Conservation (phyloP, 1,139 yeast species). For the Pichia norvegensis region DNA sequence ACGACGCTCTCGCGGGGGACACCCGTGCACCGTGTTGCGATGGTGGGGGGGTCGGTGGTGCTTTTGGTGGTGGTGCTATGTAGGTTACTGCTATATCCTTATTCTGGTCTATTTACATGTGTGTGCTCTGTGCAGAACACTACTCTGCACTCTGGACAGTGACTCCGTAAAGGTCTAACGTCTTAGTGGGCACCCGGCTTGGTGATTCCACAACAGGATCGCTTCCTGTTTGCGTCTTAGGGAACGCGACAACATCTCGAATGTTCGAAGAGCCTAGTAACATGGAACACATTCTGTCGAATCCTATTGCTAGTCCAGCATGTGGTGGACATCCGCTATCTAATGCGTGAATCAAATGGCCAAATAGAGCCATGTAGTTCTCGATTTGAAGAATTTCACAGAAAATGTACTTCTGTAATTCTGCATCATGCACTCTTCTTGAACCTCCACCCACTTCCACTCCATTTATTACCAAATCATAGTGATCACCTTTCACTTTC, state of each 20-base stretch:
- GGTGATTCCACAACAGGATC: slow-evolving; percentile 91
- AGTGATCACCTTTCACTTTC: slow-evolving; percentile 81
- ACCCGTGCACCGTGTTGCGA: not conserved
- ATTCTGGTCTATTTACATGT: too few species aligned
- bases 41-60: too few species aligned
- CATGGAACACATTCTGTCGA: slow-evolving; percentile 91
- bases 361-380: slow-evolving; percentile 61
- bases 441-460: slow-evolving; percentile 98
- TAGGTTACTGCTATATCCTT: too few species aligned
- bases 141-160: slow-evolving; percentile 1
- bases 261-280: slow-evolving; percentile 65
- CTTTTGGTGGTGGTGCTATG: too few species aligned
- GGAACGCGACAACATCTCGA: slow-evolving; percentile 92
- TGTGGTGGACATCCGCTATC: slow-evolving; percentile 97
- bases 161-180: slow-evolving; percentile 46
- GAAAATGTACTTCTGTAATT: slow-evolving; percentile 64
- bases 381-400: slow-evolving; percentile 44
- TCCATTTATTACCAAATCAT: slow-evolving; percentile 89
- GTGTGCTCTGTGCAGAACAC: too few species aligned
- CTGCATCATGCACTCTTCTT: slow-evolving; percentile 83
- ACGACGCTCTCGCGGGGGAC: not conserved
- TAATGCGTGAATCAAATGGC: slow-evolving; percentile 76
- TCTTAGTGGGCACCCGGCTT: slow-evolving; percentile 44
- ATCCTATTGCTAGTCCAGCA: slow-evolving; percentile 94
- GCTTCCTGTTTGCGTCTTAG: slow-evolving; percentile 81